These are phyloP conservation scores for Atkinsonella texensis DNA, from an alignment of 2,329 filamentous ascomycete genomes.

Conservation along the genomic window DNA sequence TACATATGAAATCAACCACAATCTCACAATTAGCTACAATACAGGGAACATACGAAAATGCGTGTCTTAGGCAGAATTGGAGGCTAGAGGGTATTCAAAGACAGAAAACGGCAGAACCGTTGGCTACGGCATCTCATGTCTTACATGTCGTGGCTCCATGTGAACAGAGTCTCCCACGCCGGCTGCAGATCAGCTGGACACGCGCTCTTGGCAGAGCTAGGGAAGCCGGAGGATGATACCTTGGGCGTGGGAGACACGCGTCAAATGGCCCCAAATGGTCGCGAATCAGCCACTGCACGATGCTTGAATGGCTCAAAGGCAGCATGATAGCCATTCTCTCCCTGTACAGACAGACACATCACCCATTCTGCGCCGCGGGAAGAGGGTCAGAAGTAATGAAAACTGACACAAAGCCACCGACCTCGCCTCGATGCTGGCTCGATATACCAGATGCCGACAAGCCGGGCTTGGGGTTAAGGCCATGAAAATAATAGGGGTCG, in stretches of 20 bases:
- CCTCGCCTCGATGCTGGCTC: not conserved
- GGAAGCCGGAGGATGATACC: not conserved
- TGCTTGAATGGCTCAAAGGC: not conserved
- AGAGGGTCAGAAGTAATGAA: not conserved
- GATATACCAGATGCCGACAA: not conserved
- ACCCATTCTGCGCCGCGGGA: not conserved
- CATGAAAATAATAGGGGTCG: not conserved
- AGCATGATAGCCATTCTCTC: not conserved
- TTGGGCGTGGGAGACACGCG: not conserved
- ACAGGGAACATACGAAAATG: not conserved
- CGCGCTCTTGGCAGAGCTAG: not conserved
- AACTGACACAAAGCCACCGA: not conserved
- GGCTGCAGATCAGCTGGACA: not conserved
- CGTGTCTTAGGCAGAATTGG: not conserved
- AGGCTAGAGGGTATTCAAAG: not conserved
- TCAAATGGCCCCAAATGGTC: not conserved
- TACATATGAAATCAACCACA: not conserved
- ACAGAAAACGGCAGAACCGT: not conserved
- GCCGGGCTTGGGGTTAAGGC: not conserved
- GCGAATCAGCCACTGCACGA: not conserved
- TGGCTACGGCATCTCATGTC: not conserved
- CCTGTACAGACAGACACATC: not conserved
- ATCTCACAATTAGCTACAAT: not conserved
- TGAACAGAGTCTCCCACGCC: not conserved
- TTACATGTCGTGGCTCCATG: not conserved